Conservation (phyloP, 73 alveolate species). For the Paramecium biaurelia region DNA sequence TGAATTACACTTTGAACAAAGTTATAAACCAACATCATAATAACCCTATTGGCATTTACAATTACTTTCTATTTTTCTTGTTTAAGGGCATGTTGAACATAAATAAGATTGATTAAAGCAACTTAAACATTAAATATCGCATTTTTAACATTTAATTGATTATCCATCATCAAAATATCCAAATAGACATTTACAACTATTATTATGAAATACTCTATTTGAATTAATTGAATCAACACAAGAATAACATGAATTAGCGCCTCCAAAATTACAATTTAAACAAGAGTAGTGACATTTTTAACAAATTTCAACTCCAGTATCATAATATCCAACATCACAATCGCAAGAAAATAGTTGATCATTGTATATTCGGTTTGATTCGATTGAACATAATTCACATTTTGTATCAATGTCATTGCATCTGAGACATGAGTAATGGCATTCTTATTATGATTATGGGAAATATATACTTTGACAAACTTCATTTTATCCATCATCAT, state of each 20-base stretch:
- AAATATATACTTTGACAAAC: neutral
- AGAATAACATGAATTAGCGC: neutral
- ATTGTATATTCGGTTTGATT: neutral
- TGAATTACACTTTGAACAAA: neutral
- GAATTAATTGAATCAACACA: neutral
- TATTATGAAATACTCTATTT: neutral
- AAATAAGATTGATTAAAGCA: neutral
- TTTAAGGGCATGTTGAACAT: neutral
- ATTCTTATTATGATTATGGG: neutral
- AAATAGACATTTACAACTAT: neutral
- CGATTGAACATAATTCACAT: neutral
- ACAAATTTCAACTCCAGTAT: neutral
- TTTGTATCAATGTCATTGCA: neutral
- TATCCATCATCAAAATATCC: neutral
- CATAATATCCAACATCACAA: neutral
- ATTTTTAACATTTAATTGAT: neutral
- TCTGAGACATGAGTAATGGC: neutral
- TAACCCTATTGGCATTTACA: neutral
- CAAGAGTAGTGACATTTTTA: constrained; percentile 11
- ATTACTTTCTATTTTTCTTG: neutral
- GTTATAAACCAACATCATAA: neutral
- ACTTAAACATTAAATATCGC: neutral
- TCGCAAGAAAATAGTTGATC: neutral
- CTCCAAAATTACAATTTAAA: neutral
- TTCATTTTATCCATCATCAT: neutral